A percentile compares a stretch with the other conserved stretches of the same genome.
phyloP scores from a whole-genome alignment of 225 moss, liverwort and hornwort species.

The Bryoerythrophyllum caledonicum region DNA sequence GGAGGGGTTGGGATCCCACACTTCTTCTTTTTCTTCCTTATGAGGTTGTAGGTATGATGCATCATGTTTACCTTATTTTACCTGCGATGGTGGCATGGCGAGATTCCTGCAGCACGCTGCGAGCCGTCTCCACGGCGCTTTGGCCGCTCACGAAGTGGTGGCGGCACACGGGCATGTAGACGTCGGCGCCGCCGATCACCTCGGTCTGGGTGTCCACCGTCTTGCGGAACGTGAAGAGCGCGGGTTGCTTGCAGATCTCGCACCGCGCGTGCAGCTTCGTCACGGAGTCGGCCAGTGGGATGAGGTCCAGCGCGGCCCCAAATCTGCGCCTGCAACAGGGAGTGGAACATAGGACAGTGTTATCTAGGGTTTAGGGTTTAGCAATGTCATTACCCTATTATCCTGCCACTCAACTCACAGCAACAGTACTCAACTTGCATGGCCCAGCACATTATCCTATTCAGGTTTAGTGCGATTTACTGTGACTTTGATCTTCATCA shows the following conservation, averaged over 20 bases:
- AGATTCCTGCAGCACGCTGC: conserved; percentile 53
- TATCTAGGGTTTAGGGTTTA: background rate
- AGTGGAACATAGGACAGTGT: background rate
- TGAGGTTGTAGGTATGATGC: background rate
- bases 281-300: conserved; percentile 84
- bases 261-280: conserved; percentile 87
- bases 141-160: conserved; percentile 88
- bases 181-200: conserved; percentile 85
- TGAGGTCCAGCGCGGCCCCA: conserved; percentile 70
- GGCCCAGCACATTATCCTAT: too few relatives aligned
- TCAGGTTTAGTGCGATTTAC: too few relatives aligned
- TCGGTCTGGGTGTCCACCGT: conserved; percentile 68
- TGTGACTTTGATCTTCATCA: too few relatives aligned
- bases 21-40: background rate
- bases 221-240: conserved; percentile 84
- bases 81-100: conserved; percentile 26
- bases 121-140: conserved; percentile 65
- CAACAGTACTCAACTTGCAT: too few relatives aligned
- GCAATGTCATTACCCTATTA: too few relatives aligned
- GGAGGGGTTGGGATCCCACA: background rate
- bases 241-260: conserved; percentile 85
- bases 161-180: conserved; percentile 97
- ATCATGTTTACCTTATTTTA: background rate
- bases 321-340: conserved; percentile 67
- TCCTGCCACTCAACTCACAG: too few relatives aligned